Percentiles rank a stretch among this genome's conserved stretches.
Conservation (phyloP, 345 rosid species). For the Salix purpurea region DNA sequence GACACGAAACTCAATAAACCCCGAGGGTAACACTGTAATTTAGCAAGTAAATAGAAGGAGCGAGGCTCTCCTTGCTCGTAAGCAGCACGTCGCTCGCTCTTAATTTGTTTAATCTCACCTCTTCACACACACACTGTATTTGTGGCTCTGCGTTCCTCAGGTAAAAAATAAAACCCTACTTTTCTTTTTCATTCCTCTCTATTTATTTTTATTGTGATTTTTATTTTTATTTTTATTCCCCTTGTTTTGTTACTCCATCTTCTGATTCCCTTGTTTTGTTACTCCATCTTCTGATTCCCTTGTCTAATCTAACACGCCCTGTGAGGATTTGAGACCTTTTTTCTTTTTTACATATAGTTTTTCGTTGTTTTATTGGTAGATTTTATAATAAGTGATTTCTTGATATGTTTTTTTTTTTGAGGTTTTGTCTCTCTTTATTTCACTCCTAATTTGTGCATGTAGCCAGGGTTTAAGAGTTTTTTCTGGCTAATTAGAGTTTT, state of each 20-base stretch:
- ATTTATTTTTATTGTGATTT: neutral
- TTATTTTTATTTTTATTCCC: neutral
- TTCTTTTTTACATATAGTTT: neutral
- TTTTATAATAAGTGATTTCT: neutral
- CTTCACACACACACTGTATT: neutral
- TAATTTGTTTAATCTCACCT: neutral
- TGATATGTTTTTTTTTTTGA: neutral
- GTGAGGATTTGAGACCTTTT: neutral
- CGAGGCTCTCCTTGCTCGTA: conserved; percentile 4
- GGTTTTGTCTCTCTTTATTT: neutral
- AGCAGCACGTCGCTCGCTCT: neutral
- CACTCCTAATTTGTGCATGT: conserved; percentile 12
- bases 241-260: no score
- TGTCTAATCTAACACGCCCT: neutral
- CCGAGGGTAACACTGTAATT: neutral
- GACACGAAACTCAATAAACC: neutral
- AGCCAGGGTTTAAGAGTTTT: conserved; percentile 18
- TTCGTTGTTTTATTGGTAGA: neutral
- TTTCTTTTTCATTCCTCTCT: neutral
- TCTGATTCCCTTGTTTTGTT: no score
- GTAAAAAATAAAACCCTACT: conserved; percentile 20
- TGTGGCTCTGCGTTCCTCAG: conserved; percentile 36
- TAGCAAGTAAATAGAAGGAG: neutral
- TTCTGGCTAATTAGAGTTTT: neutral
- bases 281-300: neutral